Conservation (phyloP, 345 rosid species). For the Limnanthes douglasii region DNA sequence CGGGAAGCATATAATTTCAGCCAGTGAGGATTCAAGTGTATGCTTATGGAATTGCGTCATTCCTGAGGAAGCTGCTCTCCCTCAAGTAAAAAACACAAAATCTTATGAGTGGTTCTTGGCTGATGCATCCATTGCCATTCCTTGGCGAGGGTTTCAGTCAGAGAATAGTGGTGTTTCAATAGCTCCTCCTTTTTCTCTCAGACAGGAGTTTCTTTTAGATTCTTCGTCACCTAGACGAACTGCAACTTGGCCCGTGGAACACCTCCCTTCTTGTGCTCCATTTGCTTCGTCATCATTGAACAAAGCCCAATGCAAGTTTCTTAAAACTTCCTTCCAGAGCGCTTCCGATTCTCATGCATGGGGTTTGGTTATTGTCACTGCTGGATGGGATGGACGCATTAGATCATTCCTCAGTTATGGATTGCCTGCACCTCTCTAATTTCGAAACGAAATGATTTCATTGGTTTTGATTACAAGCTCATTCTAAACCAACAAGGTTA, state of each 20-base stretch:
- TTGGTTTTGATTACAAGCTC: no score
- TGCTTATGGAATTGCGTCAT: slow-evolving; percentile 47
- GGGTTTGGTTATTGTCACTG: slow-evolving; percentile 90
- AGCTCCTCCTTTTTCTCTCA: neutral
- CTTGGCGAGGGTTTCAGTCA: slow-evolving; percentile 40
- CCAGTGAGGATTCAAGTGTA: slow-evolving; percentile 64
- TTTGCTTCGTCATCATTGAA: slow-evolving; percentile 22
- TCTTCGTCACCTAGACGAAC: slow-evolving; percentile 22
- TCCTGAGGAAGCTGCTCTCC: slow-evolving; percentile 11
- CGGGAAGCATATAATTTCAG: slow-evolving; percentile 71
- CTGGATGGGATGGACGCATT: slow-evolving; percentile 88
- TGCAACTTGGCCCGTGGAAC: slow-evolving; percentile 71
- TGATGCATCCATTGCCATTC: slow-evolving; percentile 64
- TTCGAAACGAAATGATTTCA: no score
- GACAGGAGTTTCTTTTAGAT: neutral
- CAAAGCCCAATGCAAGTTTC: slow-evolving; percentile 54
- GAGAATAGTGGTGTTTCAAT: neutral
- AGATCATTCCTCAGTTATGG: slow-evolving; percentile 88
- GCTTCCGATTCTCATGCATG: slow-evolving; percentile 54
- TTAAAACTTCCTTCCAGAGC: slow-evolving; percentile 60
- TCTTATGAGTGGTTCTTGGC: slow-evolving; percentile 64
- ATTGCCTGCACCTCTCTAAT: slow-evolving; percentile 44
- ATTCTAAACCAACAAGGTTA: no score
- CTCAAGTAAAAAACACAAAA: slow-evolving; percentile 29
- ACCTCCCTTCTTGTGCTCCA: slow-evolving; percentile 26